Conservation (phyloP, 1,284 basidiomycete species). For the Malassezia brasiliensis region DNA sequence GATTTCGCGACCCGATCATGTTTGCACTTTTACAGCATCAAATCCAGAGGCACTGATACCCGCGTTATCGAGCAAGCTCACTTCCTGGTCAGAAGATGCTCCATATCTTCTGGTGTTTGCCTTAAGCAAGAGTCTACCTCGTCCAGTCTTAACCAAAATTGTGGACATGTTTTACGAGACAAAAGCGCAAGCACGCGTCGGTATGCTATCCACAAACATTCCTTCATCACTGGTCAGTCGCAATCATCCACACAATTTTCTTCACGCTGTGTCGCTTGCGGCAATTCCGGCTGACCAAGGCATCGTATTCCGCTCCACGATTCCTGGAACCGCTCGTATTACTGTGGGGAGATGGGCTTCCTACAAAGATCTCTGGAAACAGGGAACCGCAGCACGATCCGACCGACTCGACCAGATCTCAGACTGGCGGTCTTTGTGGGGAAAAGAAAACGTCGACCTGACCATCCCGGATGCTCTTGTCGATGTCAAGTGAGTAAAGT, state of each 20-base stretch:
- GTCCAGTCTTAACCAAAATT: conserved; percentile 21
- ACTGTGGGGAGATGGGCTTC: conserved; percentile 33
- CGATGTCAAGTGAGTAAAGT: conserved; percentile 38
- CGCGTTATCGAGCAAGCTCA: background rate
- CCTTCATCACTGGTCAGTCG: conserved; percentile 22
- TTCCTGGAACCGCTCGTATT: conserved; percentile 26
- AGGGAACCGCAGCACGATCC: conserved; percentile 21
- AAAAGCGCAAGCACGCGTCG: conserved; percentile 20
- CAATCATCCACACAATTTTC: conserved; percentile 17
- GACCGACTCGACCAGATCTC: conserved; percentile 22
- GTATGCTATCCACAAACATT: conserved; percentile 25
- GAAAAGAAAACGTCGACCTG: conserved; percentile 31
- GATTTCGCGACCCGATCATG: background rate
- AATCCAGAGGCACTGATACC: background rate
- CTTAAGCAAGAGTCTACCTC: conserved; percentile 31
- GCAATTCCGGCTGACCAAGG: conserved; percentile 24
- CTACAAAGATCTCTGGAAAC: conserved; percentile 30
- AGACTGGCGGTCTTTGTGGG: conserved; percentile 37
- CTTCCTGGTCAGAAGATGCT: background rate
- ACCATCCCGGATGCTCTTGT: conserved; percentile 19
- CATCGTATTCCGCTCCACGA: conserved; percentile 29
- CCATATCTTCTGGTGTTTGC: conserved; percentile 22
- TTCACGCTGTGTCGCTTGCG: conserved; percentile 27
- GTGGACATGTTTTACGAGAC: conserved; percentile 24
- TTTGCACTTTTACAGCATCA: background rate